Percentiles rank a stretch among this genome's conserved stretches.
These are phyloP conservation scores for Lentinula sp. DNA, from an alignment of 768 basidiomycete genomes.

Conservation along the genomic window DNA sequence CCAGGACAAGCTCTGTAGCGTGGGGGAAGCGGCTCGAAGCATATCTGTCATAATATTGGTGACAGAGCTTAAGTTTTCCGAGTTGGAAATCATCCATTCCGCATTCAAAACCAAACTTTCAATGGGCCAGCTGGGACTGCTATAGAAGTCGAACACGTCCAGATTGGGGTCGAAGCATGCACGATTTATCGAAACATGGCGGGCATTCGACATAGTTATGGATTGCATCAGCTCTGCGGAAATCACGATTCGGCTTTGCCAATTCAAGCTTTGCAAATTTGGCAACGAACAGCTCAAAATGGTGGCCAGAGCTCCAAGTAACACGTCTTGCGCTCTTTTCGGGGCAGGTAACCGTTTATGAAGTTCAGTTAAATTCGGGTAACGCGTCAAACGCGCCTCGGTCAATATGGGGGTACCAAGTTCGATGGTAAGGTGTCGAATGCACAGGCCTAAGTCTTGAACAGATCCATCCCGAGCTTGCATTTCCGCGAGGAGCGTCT, in stretches of 20 bases:
- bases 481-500: slow-evolving; percentile 4
- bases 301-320: slow-evolving; percentile 7
- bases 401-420: background rate
- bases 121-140: background rate
- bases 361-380: background rate
- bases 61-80: background rate
- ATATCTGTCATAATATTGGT: background rate
- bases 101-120: slow-evolving; percentile 3
- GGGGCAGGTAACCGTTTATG: background rate
- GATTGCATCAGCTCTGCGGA: slow-evolving; percentile 10
- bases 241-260: slow-evolving; percentile 13
- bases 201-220: slow-evolving; percentile 13
- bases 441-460: slow-evolving; percentile 12
- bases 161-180: background rate
- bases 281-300: slow-evolving; percentile 12
- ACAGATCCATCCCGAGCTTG: background rate
- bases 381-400: slow-evolving; percentile 1
- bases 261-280: slow-evolving; percentile 23
- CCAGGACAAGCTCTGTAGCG: background rate
- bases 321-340: background rate
- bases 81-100: background rate
- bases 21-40: background rate
- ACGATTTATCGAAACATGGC: slow-evolving; percentile 17
- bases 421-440: slow-evolving; percentile 17
- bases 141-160: background rate